Conservation (phyloP, 331 rosid species). For the Acacia pycnantha region DNA sequence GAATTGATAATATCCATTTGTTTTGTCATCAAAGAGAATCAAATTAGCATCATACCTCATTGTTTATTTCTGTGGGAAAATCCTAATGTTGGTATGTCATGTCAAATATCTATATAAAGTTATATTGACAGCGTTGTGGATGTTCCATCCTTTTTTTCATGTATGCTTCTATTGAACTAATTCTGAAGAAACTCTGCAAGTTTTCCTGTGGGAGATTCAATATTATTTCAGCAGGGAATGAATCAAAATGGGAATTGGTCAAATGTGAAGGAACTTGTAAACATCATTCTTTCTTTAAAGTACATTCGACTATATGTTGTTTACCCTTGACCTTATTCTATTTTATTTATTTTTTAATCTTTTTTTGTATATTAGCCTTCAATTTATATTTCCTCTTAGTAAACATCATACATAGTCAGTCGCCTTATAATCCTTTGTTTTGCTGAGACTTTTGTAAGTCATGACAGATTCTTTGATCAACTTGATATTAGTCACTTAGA, state of each 20-base stretch:
- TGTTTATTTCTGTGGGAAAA: not conserved
- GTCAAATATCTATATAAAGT: not conserved
- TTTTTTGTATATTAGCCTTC: not conserved
- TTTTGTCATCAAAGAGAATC: not conserved
- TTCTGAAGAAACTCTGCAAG: not conserved
- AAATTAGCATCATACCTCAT: not conserved
- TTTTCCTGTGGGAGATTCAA: no score
- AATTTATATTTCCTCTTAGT: conserved; percentile 1
- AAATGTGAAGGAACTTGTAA: not conserved
- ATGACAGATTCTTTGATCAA: not conserved
- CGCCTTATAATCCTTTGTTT: not conserved
- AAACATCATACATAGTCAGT: not conserved
- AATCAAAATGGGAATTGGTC: not conserved
- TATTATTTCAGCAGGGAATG: no score
- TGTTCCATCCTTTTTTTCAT: not conserved
- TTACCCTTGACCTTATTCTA: not conserved
- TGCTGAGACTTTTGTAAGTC: not conserved
- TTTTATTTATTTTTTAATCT: no score
- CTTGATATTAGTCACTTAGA: not conserved
- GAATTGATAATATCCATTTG: not conserved
- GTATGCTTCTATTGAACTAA: not conserved
- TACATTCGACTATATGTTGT: not conserved
- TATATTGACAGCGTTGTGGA: not conserved
- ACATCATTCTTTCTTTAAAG: not conserved
- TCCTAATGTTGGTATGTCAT: not conserved